A percentile compares a stretch with the other conserved stretches of the same genome.
Conservation (phyloP, 78 protist species). For the Emiliania huxleyi region DNA sequence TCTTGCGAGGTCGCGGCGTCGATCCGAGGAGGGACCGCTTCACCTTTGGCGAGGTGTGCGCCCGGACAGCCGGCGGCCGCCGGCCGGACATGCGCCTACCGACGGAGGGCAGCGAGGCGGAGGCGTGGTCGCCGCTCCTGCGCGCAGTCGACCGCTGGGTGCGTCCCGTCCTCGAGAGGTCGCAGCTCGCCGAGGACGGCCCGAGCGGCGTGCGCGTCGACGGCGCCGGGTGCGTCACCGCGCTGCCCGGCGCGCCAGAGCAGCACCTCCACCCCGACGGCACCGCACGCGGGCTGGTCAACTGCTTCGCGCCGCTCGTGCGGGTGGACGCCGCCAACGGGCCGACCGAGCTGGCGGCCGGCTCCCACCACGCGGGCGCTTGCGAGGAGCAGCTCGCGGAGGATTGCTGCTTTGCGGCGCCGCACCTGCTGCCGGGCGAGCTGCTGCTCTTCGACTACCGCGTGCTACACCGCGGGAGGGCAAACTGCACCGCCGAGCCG, state of each 20-base stretch:
- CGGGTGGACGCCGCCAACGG: background rate
- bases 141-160: too few species aligned
- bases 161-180: background rate
- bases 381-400: background rate
- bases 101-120: too few species aligned
- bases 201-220: background rate
- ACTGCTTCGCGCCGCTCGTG: background rate
- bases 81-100: background rate
- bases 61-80: background rate
- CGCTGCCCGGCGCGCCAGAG: background rate
- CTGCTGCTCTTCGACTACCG: background rate
- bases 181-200: background rate
- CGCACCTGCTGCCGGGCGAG: background rate
- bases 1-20: background rate
- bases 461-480: background rate
- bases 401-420: background rate
- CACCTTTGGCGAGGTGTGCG: background rate
- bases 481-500: background rate
- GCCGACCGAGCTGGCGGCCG: background rate
- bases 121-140: background rate
- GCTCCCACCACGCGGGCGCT: background rate
- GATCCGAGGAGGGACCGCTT: background rate
- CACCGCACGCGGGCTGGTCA: background rate
- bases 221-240: background rate
- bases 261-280: constrained; percentile 31